Evolutionary conservation across 1,284 basidiomycete genomes (phyloP).

Genomic region (Ustilago crameri): DNA sequence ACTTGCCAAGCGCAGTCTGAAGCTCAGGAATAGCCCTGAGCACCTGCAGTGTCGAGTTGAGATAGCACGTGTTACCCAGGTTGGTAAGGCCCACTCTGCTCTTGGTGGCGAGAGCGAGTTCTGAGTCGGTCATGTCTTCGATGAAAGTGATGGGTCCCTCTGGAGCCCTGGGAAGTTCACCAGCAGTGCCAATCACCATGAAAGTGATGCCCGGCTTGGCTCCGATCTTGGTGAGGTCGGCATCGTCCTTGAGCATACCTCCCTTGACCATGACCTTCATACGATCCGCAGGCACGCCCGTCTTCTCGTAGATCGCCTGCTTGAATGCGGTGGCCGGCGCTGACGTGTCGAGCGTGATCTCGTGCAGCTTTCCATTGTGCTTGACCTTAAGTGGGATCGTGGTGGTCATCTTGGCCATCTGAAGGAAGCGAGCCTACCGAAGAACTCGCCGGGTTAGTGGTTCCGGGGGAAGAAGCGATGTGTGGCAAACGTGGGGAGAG

Average conservation of each 20-base stretch:
- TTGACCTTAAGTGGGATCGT: constrained; percentile 79
- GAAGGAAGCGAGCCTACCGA: background rate
- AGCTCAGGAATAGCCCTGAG: constrained; percentile 90
- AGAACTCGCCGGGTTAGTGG: background rate
- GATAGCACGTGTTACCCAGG: constrained; percentile 88
- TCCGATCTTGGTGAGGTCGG: constrained; percentile 82
- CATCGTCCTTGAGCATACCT: constrained; percentile 85
- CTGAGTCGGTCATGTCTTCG: constrained; percentile 84
- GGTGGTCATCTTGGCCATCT: constrained; percentile 66
- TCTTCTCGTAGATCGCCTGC: constrained; percentile 80
- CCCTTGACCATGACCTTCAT: constrained; percentile 99
- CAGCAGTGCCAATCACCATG: constrained; percentile 78
- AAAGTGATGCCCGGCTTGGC: constrained; percentile 74
- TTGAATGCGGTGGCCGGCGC: constrained; percentile 81
- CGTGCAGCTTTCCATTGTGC: constrained; percentile 80
- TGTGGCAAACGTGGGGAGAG: background rate
- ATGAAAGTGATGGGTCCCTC: constrained; percentile 81
- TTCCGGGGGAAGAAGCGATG: background rate
- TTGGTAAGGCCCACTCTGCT: constrained; percentile 60
- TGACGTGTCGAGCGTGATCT: constrained; percentile 74
- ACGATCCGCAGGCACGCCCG: constrained; percentile 85
- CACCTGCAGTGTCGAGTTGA: constrained; percentile 94
- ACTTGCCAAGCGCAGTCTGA: constrained; percentile 69
- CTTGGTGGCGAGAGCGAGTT: constrained; percentile 78
- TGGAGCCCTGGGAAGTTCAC: constrained; percentile 88